Conservation (phyloP, 257 asterid species). For the Rhazya stricta region DNA sequence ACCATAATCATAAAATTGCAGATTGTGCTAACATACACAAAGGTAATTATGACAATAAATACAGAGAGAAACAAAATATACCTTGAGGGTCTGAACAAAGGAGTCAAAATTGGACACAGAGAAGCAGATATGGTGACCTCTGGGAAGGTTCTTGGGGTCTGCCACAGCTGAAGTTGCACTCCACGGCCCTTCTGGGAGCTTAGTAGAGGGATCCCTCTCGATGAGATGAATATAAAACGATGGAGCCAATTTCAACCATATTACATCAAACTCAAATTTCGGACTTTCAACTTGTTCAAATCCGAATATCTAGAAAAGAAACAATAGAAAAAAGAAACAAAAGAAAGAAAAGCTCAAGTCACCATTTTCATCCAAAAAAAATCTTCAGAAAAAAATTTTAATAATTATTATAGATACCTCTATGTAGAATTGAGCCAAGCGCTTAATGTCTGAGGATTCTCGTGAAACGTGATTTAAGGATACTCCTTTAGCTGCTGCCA, state of each 20-base stretch:
- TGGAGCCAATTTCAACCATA: conserved; percentile 76
- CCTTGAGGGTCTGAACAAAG: conserved; percentile 15
- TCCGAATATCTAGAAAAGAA: conserved; percentile 57
- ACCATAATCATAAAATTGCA: neutral
- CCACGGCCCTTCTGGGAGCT: conserved; percentile 68
- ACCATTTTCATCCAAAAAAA: conserved; percentile 7
- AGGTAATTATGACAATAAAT: neutral
- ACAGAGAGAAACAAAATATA: neutral
- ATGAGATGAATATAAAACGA: conserved; percentile 70
- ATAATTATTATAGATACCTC: conserved; percentile 63
- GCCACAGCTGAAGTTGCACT: conserved; percentile 41
- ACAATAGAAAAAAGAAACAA: neutral
- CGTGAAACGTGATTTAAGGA: conserved; percentile 80
- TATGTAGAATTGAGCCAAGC: conserved; percentile 69
- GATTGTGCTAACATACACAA: neutral
- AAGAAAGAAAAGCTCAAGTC: neutral
- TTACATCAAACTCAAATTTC: conserved; percentile 53
- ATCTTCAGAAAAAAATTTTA: neutral
- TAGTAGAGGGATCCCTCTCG: conserved; percentile 65
- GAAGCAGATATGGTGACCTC: conserved; percentile 51
- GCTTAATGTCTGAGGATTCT: conserved; percentile 65
- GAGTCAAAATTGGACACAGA: conserved; percentile 14
- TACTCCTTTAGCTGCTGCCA: conserved; percentile 61
- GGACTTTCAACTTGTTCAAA: conserved; percentile 76
- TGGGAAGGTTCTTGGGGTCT: conserved; percentile 46